Percentiles rank a stretch among this genome's conserved stretches.
phyloP scores from a whole-genome alignment of 345 rosid species.

The Chamaenerion angustifolium region DNA sequence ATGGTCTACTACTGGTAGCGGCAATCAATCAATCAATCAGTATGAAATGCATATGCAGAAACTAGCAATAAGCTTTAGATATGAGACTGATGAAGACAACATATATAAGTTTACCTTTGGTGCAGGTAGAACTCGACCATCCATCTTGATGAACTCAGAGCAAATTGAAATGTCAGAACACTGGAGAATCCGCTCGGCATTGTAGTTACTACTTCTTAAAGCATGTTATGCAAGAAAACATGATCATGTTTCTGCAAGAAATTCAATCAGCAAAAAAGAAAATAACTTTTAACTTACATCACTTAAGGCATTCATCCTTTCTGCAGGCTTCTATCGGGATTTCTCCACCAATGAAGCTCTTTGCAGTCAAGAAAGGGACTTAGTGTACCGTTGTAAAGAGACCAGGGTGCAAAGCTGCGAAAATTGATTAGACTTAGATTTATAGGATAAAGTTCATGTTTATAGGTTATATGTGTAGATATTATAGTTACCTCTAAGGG shows the following conservation, averaged over 20 bases:
- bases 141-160: constrained; percentile 48
- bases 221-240: constrained; percentile 26
- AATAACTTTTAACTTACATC: constrained; percentile 25
- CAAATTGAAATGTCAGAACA: constrained; percentile 55
- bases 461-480: not conserved
- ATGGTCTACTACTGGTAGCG: too few relatives aligned
- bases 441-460: too few relatives aligned
- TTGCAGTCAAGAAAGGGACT: constrained; percentile 49
- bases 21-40: too few relatives aligned
- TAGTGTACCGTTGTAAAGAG: constrained; percentile 78
- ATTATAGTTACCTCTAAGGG: constrained; percentile 51
- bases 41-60: too few relatives aligned
- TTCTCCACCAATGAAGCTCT: constrained; percentile 75
- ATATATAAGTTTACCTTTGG: constrained; percentile 34
- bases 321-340: constrained; percentile 85
- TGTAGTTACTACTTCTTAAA: constrained; percentile 48
- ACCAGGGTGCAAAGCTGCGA: constrained; percentile 60
- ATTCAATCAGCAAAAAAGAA: not conserved
- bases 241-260: constrained; percentile 2
- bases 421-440: not conserved
- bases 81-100: not conserved
- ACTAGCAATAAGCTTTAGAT: too few relatives aligned
- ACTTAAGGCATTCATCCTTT: constrained; percentile 53
- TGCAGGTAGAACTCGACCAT: constrained; percentile 63
- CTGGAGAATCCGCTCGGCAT: constrained; percentile 43